Base-by-base conservation (phyloP, 106 monocot genomes). In the Xerophyta viscosa region DNA sequence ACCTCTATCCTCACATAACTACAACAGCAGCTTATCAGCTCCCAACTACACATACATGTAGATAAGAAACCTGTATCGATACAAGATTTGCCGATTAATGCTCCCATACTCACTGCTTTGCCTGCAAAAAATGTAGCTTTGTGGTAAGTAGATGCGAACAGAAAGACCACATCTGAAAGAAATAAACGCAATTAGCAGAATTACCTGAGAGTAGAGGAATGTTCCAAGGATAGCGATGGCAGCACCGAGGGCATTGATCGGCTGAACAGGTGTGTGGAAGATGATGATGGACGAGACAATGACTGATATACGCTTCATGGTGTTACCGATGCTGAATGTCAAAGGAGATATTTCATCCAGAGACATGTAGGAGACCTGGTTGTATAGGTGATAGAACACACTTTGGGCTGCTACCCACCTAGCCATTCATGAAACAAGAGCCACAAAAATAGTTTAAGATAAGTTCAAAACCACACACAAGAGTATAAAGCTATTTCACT, bases 321-420 rank as follows among this genome's bases (percentile, higher is more conserved):
- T 87, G 70, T 81, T 87, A 13, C 81, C 87, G 15, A 87, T 69
- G 65, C 81, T 81, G 63, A 87, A 87, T 25, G 87, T 87, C 48
- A 87, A 64, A 21, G 87, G 81, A 33, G 87, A 78, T 17, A 87
- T 81, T 49, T 87, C 59, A 65, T 87, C 81, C 45, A 87, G 42
- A 0, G 86, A 87, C 86, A 87, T 87, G 77, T 87, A 87, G 13
- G 86, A 87, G 24, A 87, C 80, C 55, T 87, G 86, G 58, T 87
- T 87, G 70, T 87, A 87, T 28, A 87, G 48, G 66, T 87, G 86
- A 63, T 87, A 87, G 81, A 87, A 87, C 18, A 87, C 61, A 56
- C 86, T 87, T 46, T 87, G 86, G 0, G 86, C 86, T 1, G 66
- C 73, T 31, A 87, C 67, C 86, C 86, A 87, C 86, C 86, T 84